Conservation (phyloP, 768 basidiomycete species). For the Ramaria sp. region DNA sequence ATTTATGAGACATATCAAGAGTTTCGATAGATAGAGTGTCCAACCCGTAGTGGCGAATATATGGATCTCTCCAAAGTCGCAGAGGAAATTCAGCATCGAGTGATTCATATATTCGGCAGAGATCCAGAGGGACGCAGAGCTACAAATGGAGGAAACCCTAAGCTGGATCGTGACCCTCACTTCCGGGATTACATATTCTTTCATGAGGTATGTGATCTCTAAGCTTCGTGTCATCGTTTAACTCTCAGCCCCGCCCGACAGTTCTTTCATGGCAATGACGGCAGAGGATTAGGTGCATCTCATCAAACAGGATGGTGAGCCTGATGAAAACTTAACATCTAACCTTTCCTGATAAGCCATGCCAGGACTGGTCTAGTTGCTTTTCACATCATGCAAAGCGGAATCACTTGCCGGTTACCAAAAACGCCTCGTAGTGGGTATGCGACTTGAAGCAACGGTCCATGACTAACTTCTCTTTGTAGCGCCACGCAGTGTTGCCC, state of each 20-base stretch:
- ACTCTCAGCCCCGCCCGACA: constrained; percentile 19
- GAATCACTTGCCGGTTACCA: constrained; percentile 78
- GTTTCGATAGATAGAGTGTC: constrained; percentile 67
- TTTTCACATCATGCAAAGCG: constrained; percentile 86
- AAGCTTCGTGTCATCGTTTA: not conserved
- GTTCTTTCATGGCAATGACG: constrained; percentile 94
- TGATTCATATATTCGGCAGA: constrained; percentile 96
- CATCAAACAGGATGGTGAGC: constrained; percentile 95
- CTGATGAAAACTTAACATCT: too few relatives aligned
- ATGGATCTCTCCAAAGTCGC: constrained; percentile 93
- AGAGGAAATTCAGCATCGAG: constrained; percentile 97
- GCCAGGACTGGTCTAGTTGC: constrained; percentile 79
- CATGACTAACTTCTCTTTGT: constrained; percentile 9
- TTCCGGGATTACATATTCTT: constrained; percentile 97
- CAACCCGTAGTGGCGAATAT: constrained; percentile 92
- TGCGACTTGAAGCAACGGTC: too few relatives aligned
- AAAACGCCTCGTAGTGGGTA: constrained; percentile 86
- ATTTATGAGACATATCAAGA: not conserved
- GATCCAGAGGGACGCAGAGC: constrained; percentile 81
- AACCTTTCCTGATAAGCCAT: not conserved
- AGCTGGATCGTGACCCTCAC: constrained; percentile 84
- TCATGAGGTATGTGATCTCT: constrained; percentile 57
- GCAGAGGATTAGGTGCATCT: constrained; percentile 89
- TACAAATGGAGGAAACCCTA: constrained; percentile 81
- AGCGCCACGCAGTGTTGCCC: constrained; percentile 81